Base-by-base conservation (phyloP, 2,329 filamentous ascomycete genomes). In the Penicillium sp. region DNA sequence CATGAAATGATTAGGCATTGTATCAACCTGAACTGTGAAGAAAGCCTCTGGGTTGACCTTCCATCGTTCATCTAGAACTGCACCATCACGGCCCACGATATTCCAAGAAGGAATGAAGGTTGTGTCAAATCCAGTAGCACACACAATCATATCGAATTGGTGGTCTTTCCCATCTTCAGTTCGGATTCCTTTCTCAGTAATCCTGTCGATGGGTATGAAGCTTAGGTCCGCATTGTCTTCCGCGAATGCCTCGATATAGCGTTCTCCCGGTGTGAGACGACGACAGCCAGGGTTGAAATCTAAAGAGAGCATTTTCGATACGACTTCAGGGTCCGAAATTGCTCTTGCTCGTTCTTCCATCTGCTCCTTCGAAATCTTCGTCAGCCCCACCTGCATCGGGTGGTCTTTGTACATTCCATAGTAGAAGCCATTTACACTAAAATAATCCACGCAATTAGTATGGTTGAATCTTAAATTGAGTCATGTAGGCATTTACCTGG, bases 111-210 rank as follows among this genome's bases (percentile, higher is more conserved):
- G 76, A 1, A 62, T 61, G 31, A 71, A 76, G 9, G 67, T 67
- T 8, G 73, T 70, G 54, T 77, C 67, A 55, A 76, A 78, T 0
- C 76, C 76, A 0, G 75, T 79, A 7, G 74, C 72, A 55, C 73
- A 76, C 40, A 76, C 54, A 45, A 69, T 66, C 2, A 70, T 40
- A 33, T 72, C 69, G 26, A 69, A 59, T 31, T 69, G 57, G 16
- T 63, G 40, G 11, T 57, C 57, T 5, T 53, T 42, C 0, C 61
- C 64, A 19, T 61, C 44, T n/a, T 39, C 23, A 2, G 62, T 64
- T 5, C 51, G 43, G 13, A 69, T 61, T 2, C 68, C 68, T 1
- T 23, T 50, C 3, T 52, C 34, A 0, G 63, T 69, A 19, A 71
- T 53, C 3, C 45, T 37, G 0, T 65, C 60, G 29, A 73, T 67